Conservation (phyloP, 345 rosid species). For the Aethionema arabicum region DNA sequence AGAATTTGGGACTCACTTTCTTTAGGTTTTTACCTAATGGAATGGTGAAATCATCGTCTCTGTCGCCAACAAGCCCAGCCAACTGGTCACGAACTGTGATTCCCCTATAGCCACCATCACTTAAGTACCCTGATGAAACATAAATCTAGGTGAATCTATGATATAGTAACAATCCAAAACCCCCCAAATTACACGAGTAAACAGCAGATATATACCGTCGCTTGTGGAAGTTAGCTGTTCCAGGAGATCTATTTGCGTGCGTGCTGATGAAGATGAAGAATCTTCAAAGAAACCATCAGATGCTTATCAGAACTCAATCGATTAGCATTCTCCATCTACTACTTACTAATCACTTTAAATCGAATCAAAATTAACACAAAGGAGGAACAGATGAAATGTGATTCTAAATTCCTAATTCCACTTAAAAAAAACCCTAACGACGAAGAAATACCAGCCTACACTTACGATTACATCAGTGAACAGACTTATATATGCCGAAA, state of each 20-base stretch:
- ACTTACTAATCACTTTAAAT: not conserved
- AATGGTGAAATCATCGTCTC: constrained; percentile 72
- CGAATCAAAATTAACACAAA: not conserved
- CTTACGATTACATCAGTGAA: too few relatives aligned
- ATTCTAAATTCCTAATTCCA: not conserved
- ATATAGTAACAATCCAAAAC: not conserved
- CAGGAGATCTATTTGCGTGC: constrained; percentile 69
- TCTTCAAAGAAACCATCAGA: constrained; percentile 39
- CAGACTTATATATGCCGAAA: not conserved
- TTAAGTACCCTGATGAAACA: constrained; percentile 48
- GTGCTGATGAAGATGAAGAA: constrained; percentile 57
- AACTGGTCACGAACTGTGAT: constrained; percentile 71
- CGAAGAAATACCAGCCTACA: not conserved
- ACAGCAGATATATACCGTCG: constrained; percentile 47
- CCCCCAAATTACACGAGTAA: not conserved
- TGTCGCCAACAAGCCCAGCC: constrained; percentile 53
- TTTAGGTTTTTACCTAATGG: constrained; percentile 74
- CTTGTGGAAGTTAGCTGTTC: constrained; percentile 60
- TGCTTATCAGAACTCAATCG: constrained; percentile 3
- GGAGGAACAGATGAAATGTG: not conserved
- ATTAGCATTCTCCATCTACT: too few relatives aligned
- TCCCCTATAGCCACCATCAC: constrained; percentile 49
- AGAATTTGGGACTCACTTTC: constrained; percentile 73
- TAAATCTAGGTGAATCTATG: not conserved
- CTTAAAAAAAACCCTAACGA: not conserved